phyloP scores from a whole-genome alignment of 1,284 basidiomycete species.

The Uromyces viciae-fabae region DNA sequence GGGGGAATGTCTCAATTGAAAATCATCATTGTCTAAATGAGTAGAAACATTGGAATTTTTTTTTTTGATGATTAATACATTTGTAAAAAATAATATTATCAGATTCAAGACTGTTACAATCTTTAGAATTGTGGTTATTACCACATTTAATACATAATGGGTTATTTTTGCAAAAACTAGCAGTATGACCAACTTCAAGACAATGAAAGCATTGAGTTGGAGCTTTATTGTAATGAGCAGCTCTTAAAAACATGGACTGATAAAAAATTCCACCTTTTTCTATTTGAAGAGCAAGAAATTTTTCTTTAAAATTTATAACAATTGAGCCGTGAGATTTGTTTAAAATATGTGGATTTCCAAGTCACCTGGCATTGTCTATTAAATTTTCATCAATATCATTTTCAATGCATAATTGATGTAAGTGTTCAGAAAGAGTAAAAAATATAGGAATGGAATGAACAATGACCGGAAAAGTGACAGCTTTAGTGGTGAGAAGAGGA shows the following conservation, averaged over 20 bases:
- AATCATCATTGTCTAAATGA: too few relatives aligned
- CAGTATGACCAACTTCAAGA: background rate
- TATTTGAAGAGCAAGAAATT: background rate
- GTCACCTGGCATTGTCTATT: too few relatives aligned
- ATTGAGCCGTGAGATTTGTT: background rate
- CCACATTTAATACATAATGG: slow-evolving; percentile 1
- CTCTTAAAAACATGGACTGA: background rate
- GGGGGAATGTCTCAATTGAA: too few relatives aligned
- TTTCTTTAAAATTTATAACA: background rate
- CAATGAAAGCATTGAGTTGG: slow-evolving; percentile 8
- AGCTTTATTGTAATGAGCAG: background rate
- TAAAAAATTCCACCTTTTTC: background rate
- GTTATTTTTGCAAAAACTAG: background rate
- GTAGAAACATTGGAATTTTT: too few relatives aligned
- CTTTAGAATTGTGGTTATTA: slow-evolving; percentile 7
- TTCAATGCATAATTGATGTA: too few relatives aligned
- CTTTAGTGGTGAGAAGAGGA: too few relatives aligned
- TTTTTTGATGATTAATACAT: background rate
- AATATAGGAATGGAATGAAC: too few relatives aligned
- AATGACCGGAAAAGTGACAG: too few relatives aligned
- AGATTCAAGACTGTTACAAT: background rate
- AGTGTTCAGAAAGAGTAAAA: too few relatives aligned
- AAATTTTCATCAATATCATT: too few relatives aligned
- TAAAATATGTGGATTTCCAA: background rate
- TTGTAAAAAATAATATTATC: background rate